A percentile compares a stretch with the other conserved stretches of the same genome.
Evolutionary conservation across 2,329 filamentous ascomycete genomes (phyloP).

Genomic region (Leptographium wingfieldii): DNA sequence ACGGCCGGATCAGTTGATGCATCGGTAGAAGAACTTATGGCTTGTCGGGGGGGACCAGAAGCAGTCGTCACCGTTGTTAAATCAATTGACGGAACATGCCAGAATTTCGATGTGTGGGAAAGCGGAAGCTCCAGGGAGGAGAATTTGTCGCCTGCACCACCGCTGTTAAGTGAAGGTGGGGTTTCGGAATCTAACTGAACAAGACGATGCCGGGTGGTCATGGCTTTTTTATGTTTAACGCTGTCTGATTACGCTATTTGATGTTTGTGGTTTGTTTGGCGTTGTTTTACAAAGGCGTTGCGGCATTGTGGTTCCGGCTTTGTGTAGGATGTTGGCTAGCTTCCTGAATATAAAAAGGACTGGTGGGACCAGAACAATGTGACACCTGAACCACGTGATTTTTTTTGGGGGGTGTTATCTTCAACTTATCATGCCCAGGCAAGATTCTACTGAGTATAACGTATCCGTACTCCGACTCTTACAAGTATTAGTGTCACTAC

Average conservation of each 20-base stretch:
- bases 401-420: too few species aligned
- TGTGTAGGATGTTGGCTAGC: neutral
- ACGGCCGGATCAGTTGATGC: neutral
- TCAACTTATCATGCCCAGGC: too few species aligned
- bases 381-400: neutral
- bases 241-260: neutral
- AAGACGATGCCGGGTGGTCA: neutral
- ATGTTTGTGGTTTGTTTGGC: neutral
- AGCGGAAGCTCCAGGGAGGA: constrained; percentile 53
- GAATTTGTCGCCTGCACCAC: constrained; percentile 5
- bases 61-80: constrained; percentile 35
- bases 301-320: neutral
- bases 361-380: too few species aligned
- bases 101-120: constrained; percentile 58
- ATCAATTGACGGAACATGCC: constrained; percentile 45
- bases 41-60: constrained; percentile 20
- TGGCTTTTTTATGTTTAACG: neutral
- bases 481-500: neutral
- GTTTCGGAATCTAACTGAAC: neutral
- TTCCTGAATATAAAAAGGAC: too few species aligned
- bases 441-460: too few species aligned
- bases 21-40: constrained; percentile 26
- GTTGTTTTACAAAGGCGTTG: neutral
- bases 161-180: neutral
- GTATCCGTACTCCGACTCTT: too few species aligned